Percentiles rank a stretch among this genome's conserved stretches.
phyloP scores from a whole-genome alignment of 2,329 filamentous ascomycete species.

The Neocucurbitaria cava region DNA sequence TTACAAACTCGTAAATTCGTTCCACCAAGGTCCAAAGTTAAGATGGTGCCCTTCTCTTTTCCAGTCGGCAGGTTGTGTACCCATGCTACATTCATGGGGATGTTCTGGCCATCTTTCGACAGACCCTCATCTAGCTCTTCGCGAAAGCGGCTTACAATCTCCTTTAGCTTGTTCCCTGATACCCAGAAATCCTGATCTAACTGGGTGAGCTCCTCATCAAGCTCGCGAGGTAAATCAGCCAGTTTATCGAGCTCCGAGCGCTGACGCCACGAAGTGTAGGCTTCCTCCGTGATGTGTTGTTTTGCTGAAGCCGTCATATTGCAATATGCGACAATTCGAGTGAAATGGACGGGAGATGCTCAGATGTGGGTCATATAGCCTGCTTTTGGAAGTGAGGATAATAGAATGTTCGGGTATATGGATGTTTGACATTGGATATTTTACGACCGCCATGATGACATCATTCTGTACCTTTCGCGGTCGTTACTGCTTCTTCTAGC shows the following conservation, averaged over 20 bases:
- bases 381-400: not conserved
- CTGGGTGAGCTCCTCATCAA: slow-evolving; percentile 28
- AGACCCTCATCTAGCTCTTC: slow-evolving; percentile 36
- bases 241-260: slow-evolving; percentile 25
- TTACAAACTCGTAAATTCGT: slow-evolving; percentile 96
- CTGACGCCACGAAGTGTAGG: slow-evolving; percentile 26
- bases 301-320: slow-evolving; percentile 21
- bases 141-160: slow-evolving; percentile 29
- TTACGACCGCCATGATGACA: slow-evolving; percentile 22
- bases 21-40: slow-evolving; percentile 94
- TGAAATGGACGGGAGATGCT: not conserved
- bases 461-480: slow-evolving; percentile 11
- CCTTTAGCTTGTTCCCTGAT: slow-evolving; percentile 23
- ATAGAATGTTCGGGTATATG: not conserved
- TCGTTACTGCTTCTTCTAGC: slow-evolving; percentile 1
- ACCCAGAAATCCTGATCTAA: slow-evolving; percentile 36
- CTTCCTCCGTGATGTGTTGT: slow-evolving; percentile 10
- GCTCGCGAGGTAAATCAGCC: slow-evolving; percentile 21
- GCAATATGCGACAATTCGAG: not conserved
- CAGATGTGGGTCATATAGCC: not conserved
- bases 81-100: slow-evolving; percentile 96
- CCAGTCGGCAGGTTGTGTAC: slow-evolving; percentile 89
- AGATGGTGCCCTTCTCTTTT: slow-evolving; percentile 83
- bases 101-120: slow-evolving; percentile 25
- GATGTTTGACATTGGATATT: slow-evolving; percentile 1